These are phyloP conservation scores for Blastobotrys proliferans DNA, from an alignment of 1,139 yeast genomes.

Conservation along the genomic window DNA sequence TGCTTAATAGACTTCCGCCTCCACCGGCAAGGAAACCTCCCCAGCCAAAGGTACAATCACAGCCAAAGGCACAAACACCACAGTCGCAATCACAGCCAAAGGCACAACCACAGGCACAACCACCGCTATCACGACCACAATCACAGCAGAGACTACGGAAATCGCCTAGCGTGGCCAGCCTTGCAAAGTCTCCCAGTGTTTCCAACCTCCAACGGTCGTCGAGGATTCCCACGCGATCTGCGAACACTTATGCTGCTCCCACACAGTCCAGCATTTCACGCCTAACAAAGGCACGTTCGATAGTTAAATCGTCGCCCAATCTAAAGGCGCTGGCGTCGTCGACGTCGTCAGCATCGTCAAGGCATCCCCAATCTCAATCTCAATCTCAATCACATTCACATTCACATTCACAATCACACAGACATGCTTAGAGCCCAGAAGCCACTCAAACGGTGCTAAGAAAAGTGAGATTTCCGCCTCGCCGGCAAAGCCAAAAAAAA, in stretches of 20 bases:
- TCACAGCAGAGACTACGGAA: background rate
- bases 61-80: background rate
- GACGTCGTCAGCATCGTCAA: background rate
- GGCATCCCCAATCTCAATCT: background rate
- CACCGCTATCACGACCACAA: background rate
- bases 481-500: too few relatives aligned
- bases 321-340: slow-evolving; percentile 1
- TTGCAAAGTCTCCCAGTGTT: slow-evolving; percentile 5
- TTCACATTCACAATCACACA: background rate
- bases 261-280: slow-evolving; percentile 6
- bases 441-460: background rate
- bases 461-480: too few relatives aligned
- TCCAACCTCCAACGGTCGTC: slow-evolving; percentile 2
- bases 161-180: slow-evolving; percentile 2
- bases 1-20: slow-evolving; percentile 18
- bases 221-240: background rate
- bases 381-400: background rate
- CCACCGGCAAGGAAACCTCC: slow-evolving; percentile 6
- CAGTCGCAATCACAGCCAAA: background rate
- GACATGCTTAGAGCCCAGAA: too few relatives aligned
- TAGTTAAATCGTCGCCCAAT: slow-evolving; percentile 6
- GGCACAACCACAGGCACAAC: background rate
- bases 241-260: slow-evolving; percentile 2
- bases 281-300: background rate
- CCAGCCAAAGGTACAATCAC: background rate